Evolutionary conservation across 495 filamentous ascomycete genomes (phyloP).

Genomic region (Xylaria grammica): DNA sequence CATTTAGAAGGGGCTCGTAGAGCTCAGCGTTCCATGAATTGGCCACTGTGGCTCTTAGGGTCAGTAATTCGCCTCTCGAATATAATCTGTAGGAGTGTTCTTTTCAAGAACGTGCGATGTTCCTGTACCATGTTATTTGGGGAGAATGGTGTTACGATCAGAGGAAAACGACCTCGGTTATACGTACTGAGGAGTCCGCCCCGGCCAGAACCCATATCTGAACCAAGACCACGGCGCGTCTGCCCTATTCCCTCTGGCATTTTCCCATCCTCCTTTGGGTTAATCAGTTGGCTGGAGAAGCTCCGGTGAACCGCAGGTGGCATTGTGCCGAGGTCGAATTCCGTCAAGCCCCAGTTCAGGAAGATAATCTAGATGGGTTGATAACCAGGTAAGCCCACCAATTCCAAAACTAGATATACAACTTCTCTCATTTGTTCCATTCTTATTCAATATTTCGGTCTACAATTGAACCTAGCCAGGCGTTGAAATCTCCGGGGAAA

Average conservation of each 20-base stretch:
- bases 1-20: constrained; percentile 49
- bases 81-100: no score
- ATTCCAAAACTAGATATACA: background rate
- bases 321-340: constrained; percentile 55
- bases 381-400: background rate
- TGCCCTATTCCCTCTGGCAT: background rate
- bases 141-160: no score
- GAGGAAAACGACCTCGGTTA: background rate
- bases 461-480: background rate
- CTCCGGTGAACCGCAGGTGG: constrained; percentile 54
- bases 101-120: no score
- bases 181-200: constrained; percentile 50
- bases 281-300: constrained; percentile 49
- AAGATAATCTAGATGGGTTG: constrained; percentile 50
- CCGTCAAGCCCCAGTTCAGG: constrained; percentile 66
- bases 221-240: constrained; percentile 51
- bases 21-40: constrained; percentile 61
- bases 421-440: background rate
- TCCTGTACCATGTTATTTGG: no score
- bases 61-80: background rate
- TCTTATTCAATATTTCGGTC: background rate
- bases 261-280: constrained; percentile 11
- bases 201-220: constrained; percentile 47
- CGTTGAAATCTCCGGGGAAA: background rate
- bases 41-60: constrained; percentile 31